These are phyloP conservation scores for Sordariomycetes sp. DNA, from an alignment of 2,329 filamentous ascomycete genomes.

Conservation along the genomic window DNA sequence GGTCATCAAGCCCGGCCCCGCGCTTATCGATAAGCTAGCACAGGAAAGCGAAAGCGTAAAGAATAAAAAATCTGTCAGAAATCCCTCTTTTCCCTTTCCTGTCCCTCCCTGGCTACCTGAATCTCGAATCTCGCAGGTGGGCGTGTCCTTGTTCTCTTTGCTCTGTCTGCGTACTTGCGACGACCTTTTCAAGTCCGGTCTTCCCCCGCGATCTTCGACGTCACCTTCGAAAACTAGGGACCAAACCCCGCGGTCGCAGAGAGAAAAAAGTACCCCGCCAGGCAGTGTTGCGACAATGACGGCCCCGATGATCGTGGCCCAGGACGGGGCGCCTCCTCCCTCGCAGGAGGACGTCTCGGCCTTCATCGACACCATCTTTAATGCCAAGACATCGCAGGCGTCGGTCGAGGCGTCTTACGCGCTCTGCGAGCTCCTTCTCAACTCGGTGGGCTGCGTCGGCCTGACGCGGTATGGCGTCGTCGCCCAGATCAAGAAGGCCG, in stretches of 20 bases:
- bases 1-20: not conserved
- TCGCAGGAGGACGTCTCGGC: constrained; percentile 52
- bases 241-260: not conserved
- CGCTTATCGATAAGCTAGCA: not conserved
- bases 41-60: not conserved
- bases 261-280: not conserved
- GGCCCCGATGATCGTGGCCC: constrained; percentile 34
- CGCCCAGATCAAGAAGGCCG: constrained; percentile 54
- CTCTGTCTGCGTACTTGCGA: not conserved
- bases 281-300: constrained; percentile 31
- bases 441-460: constrained; percentile 38
- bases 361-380: constrained; percentile 55
- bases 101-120: not conserved
- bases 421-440: constrained; percentile 45
- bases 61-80: not conserved
- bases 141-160: not conserved
- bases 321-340: constrained; percentile 40
- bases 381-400: constrained; percentile 51
- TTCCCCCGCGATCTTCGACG: not conserved
- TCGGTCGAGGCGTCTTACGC: constrained; percentile 53
- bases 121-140: not conserved
- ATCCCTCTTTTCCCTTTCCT: not conserved
- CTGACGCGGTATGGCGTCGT: constrained; percentile 40
- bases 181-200: not conserved
- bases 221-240: too few relatives aligned